Percentiles rank a stretch among this genome's conserved stretches.
Conservation (phyloP, 768 basidiomycete species). For the Phanerochaete sordida region DNA sequence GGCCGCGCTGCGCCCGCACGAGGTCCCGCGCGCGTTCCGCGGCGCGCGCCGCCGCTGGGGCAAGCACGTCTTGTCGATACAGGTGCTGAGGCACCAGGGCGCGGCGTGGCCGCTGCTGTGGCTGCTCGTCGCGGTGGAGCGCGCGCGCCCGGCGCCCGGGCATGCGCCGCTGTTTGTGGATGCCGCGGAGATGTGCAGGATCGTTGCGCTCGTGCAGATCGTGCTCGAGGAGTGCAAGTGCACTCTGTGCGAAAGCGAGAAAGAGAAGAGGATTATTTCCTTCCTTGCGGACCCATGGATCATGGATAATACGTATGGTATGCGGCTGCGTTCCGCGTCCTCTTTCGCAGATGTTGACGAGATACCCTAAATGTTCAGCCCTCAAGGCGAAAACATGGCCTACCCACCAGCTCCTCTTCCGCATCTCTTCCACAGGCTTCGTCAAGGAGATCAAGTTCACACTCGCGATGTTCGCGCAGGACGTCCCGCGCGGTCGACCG, state of each 20-base stretch:
- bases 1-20: background rate
- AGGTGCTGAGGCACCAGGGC: background rate
- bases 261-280: background rate
- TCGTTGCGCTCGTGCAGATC: background rate
- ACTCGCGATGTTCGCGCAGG: background rate
- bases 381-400: background rate
- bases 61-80: background rate
- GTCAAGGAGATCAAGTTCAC: background rate
- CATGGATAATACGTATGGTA: background rate
- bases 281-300: background rate
- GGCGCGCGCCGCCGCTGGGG: background rate
- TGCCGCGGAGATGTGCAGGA: background rate
- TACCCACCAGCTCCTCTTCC: background rate
- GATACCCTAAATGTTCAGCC: background rate
- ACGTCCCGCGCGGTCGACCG: background rate
- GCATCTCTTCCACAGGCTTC: background rate
- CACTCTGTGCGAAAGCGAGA: background rate
- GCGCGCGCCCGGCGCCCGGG: background rate
- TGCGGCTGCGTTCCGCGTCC: background rate
- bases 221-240: background rate
- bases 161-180: background rate
- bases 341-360: background rate
- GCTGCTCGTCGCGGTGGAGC: background rate
- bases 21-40: background rate
- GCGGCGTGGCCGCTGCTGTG: background rate